Conservation (phyloP, 106 monocot genomes). For the Dioscorea alata region DNA sequence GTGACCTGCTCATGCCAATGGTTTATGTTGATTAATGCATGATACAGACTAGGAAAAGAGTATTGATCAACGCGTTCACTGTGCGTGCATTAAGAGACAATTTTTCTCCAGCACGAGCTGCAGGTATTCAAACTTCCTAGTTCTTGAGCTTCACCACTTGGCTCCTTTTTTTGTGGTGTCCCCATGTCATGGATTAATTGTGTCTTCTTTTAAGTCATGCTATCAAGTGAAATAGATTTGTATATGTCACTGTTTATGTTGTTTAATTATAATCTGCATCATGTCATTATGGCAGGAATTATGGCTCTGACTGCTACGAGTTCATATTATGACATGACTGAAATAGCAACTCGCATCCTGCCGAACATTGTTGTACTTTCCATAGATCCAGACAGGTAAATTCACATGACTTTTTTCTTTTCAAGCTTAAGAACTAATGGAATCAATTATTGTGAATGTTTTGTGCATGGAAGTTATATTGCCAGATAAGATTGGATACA, state of each 20-base stretch:
- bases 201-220: no score
- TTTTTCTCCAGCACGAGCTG: conserved; percentile 94
- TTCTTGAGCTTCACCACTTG: no score
- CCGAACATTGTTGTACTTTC: conserved; percentile 92
- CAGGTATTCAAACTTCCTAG: conserved; percentile 45
- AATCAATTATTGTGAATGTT: no score
- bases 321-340: conserved; percentile 96
- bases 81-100: conserved; percentile 88
- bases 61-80: conserved; percentile 96
- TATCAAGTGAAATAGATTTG: no score
- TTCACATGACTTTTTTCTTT: background rate
- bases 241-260: no score
- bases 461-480: no score
- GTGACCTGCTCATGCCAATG: background rate
- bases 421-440: no score
- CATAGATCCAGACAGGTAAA: conserved; percentile 90
- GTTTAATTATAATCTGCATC: conserved; percentile 6
- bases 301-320: conserved; percentile 96
- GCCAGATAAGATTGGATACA: no score
- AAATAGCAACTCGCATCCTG: conserved; percentile 87
- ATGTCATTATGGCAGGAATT: conserved; percentile 56
- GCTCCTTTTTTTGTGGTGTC: no score
- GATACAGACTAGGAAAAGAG: conserved; percentile 96
- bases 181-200: no score
- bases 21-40: conserved; percentile 5